These are phyloP conservation scores for Polyporus tsugae DNA, from an alignment of 1,284 basidiomycete species.

Conservation along the genomic window DNA sequence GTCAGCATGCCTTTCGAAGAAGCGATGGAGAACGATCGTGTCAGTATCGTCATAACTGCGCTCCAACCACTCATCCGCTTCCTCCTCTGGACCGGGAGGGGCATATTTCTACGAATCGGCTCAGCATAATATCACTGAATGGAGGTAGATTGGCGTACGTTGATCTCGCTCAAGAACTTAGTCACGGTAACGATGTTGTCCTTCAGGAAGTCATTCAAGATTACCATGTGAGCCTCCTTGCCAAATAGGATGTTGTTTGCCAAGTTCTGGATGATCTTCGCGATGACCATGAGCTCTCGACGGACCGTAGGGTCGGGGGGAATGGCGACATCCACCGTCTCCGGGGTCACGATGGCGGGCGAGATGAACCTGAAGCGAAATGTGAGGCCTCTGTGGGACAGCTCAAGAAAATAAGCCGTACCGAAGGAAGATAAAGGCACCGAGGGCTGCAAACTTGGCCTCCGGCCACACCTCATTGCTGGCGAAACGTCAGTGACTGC, in stretches of 20 bases:
- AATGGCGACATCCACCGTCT: conserved; percentile 83
- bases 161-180: conserved; percentile 83
- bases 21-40: conserved; percentile 82
- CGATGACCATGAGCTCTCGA: conserved; percentile 84
- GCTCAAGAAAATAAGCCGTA: conserved; percentile 39
- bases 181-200: conserved; percentile 84
- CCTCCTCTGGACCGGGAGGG: conserved; percentile 57
- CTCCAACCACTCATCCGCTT: conserved; percentile 76
- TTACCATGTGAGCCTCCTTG: conserved; percentile 87
- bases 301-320: conserved; percentile 68
- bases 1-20: conserved; percentile 83
- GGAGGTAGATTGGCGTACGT: conserved; percentile 55
- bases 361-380: conserved; percentile 68
- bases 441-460: conserved; percentile 85
- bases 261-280: conserved; percentile 91
- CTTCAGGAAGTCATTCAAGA: conserved; percentile 81
- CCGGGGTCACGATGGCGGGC: conserved; percentile 88
- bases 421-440: conserved; percentile 92
- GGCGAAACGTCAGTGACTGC: conserved; percentile 5
- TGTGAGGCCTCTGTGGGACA: neutral
- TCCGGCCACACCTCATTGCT: conserved; percentile 81
- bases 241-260: conserved; percentile 94
- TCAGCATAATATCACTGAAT: neutral
- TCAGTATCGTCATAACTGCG: conserved; percentile 83
- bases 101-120: conserved; percentile 58